phyloP scores from a whole-genome alignment of 2,329 filamentous ascomycete genomes.

The Fusarium fracticaudum region DNA sequence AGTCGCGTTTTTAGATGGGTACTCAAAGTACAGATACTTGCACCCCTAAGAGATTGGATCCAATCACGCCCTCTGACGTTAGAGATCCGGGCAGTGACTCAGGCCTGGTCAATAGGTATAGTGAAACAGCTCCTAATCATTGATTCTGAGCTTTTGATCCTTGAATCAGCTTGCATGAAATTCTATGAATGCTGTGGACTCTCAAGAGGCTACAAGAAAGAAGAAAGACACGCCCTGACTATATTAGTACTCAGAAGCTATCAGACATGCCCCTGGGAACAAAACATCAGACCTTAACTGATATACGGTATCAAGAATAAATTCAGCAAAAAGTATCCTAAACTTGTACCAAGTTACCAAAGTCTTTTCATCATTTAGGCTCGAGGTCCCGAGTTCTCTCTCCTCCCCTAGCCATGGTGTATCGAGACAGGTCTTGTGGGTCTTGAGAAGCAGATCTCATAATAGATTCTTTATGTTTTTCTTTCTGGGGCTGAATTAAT shows the following conservation, averaged over 20 bases:
- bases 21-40: constrained; percentile 33
- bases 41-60: background rate
- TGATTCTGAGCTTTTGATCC: constrained; percentile 10
- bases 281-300: background rate
- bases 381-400: background rate
- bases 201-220: background rate
- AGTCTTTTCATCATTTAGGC: background rate
- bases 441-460: background rate
- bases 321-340: background rate
- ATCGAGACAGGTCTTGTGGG: background rate
- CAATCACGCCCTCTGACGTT: constrained; percentile 29
- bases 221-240: background rate
- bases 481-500: background rate
- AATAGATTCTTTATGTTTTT: background rate
- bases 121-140: constrained; percentile 32
- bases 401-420: background rate
- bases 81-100: constrained; percentile 38
- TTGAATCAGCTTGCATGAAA: constrained; percentile 18
- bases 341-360: background rate
- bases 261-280: background rate
- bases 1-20: constrained; percentile 4
- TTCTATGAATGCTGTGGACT: constrained; percentile 3
- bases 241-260: background rate
- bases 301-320: background rate
- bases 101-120: background rate